Evolutionary conservation across 768 basidiomycete genomes (phyloP).

Genomic region (Leccinum barrowsii): DNA sequence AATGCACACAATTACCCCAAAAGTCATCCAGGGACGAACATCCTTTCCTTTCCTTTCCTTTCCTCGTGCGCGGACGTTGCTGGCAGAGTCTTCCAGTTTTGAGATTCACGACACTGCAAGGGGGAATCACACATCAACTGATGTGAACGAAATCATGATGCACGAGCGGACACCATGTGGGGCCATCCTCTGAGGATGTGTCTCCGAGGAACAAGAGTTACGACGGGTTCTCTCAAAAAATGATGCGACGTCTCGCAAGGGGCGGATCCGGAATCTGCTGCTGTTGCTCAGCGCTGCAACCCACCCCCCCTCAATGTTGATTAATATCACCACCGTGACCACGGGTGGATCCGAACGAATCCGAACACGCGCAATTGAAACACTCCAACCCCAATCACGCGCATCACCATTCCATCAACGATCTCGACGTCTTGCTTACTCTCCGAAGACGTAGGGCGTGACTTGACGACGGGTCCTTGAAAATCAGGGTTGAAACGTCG

Average conservation of each 20-base stretch:
- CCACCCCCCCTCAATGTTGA: neutral
- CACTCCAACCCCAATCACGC: slow-evolving; percentile 2
- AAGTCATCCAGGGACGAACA: slow-evolving; percentile 5
- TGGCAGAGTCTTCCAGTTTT: slow-evolving; percentile 1
- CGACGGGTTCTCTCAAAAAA: neutral
- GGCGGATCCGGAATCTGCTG: neutral
- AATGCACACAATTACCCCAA: neutral
- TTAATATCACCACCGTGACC: neutral
- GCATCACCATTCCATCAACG: neutral
- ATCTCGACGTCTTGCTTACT: neutral
- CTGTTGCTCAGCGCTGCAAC: neutral
- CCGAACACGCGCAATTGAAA: slow-evolving; percentile 18
- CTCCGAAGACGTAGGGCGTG: slow-evolving; percentile 6
- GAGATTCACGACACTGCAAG: slow-evolving; percentile 3
- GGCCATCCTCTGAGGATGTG: neutral
- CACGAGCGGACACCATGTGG: neutral
- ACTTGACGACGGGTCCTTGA: neutral
- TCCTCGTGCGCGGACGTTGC: neutral
- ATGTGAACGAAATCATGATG: slow-evolving; percentile 3
- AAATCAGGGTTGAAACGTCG: neutral
- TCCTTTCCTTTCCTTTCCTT: slow-evolving; percentile 7
- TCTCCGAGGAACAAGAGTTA: slow-evolving; percentile 16
- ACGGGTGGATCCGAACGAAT: neutral
- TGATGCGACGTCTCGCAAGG: neutral
- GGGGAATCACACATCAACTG: neutral